A percentile compares a stretch with the other conserved stretches of the same genome.
phyloP scores from a whole-genome alignment of 495 filamentous ascomycete species.

The Aspergillus diversus region DNA sequence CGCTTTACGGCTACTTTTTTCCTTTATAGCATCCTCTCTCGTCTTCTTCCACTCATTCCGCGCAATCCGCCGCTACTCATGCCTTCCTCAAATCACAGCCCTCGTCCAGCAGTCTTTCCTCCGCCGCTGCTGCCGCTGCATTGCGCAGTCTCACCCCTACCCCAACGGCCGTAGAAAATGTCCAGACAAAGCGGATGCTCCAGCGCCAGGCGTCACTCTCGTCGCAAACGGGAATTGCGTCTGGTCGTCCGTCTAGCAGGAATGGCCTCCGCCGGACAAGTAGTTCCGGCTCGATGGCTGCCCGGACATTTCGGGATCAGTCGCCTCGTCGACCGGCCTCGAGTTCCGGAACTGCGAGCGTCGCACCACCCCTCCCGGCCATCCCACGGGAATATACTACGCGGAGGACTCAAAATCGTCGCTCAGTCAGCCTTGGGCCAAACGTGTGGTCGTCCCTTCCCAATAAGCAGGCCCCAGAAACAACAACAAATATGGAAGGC shows the following conservation, averaged over 20 bases:
- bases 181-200: constrained; percentile 84
- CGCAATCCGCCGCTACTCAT: constrained; percentile 74
- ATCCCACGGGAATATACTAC: constrained; percentile 58
- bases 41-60: constrained; percentile 63
- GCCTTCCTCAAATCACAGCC: constrained; percentile 74
- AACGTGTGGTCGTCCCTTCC: constrained; percentile 52
- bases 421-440: constrained; percentile 59
- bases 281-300: constrained; percentile 82
- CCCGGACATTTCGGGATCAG: constrained; percentile 77
- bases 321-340: constrained; percentile 60
- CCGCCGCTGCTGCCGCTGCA: constrained; percentile 82
- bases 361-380: constrained; percentile 72
- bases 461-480: constrained; percentile 34
- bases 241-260: constrained; percentile 41
- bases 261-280: constrained; percentile 60
- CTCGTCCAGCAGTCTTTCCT: constrained; percentile 69
- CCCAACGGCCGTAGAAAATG: constrained; percentile 75
- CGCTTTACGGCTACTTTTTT: background rate
- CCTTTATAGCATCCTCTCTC: constrained; percentile 56
- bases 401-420: constrained; percentile 37
- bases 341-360: constrained; percentile 35
- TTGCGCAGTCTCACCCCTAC: constrained; percentile 74
- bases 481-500: constrained; percentile 53
- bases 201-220: constrained; percentile 71
- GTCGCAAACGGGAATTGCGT: constrained; percentile 59